A percentile compares a stretch with the other conserved stretches of the same genome.
Conservation (phyloP, 2,329 filamentous ascomycete species). For the Fusarium devonianum region DNA sequence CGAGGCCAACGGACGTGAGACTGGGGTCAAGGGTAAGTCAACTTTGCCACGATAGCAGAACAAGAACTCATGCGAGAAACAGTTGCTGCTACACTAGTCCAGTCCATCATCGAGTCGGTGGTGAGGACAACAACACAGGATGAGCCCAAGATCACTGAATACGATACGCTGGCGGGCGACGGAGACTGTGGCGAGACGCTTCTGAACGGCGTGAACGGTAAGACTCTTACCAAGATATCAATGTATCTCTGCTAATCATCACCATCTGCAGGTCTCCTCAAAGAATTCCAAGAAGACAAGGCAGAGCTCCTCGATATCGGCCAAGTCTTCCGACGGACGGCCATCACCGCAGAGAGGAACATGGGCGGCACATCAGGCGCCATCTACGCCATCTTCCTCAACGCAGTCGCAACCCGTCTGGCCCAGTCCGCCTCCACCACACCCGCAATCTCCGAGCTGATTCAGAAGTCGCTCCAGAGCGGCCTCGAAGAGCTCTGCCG, state of each 20-base stretch:
- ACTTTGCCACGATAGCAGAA: background rate
- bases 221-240: background rate
- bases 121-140: slow-evolving; percentile 48
- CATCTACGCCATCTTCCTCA: slow-evolving; percentile 79
- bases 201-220: slow-evolving; percentile 36
- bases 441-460: slow-evolving; percentile 3
- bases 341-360: slow-evolving; percentile 57
- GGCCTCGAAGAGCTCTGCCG: slow-evolving; percentile 36
- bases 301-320: slow-evolving; percentile 30
- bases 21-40: slow-evolving; percentile 29
- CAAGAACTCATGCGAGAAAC: background rate
- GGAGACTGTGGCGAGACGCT: slow-evolving; percentile 47
- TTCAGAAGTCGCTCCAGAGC: slow-evolving; percentile 25
- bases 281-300: slow-evolving; percentile 32
- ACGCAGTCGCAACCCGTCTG: slow-evolving; percentile 64
- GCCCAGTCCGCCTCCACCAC: background rate
- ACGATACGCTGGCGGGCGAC: slow-evolving; percentile 46
- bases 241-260: background rate
- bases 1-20: slow-evolving; percentile 20
- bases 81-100: slow-evolving; percentile 31
- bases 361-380: slow-evolving; percentile 83
- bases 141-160: slow-evolving; percentile 43
- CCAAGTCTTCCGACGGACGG: slow-evolving; percentile 34
- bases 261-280: slow-evolving; percentile 26
- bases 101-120: slow-evolving; percentile 31